Evolutionary conservation across 768 basidiomycete species (phyloP), one percentile per base, ranked within the genome.

Genomic region (Hypholoma fasciculare): DNA sequence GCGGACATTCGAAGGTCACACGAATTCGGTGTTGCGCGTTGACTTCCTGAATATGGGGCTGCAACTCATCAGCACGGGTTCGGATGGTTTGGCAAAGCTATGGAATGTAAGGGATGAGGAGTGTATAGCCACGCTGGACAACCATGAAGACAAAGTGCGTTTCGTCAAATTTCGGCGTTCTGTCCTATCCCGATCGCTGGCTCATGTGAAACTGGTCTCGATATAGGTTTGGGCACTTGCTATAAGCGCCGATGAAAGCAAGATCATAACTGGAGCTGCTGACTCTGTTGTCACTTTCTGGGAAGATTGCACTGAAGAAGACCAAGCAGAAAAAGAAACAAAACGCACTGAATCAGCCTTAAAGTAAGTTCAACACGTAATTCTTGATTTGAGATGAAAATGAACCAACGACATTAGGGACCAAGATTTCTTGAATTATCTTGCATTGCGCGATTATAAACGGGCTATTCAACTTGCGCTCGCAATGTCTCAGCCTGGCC

Each of bases 1-100:
- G 60, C 86, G 94, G 81, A 98, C 97, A 19, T 95, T 98, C 65
- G 97, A 99, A 74, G 97, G 97, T 0, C 97, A 99, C 72, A 94
- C 94, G 7, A 98, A 98, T 72, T 97, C 97, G 12, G 94, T 99
- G 34, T 74, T 99, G 53, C 78, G 96, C 52, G 92, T 98, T 30
- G 94, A 95, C 67, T 98, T 97, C 71, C 68, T 98, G 44, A 90
- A 90, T 64, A 69, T 76, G 44, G 96, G 90, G 16, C 80, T 84
- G 80, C 95, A 97, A 74, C 76, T 99, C 40, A 89, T 94, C 48
- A 96, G 92, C 59, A 79, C 92, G 14, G 94, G 91, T 9, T 94
- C 95, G 14, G 97, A 99, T 70, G 97, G 97, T 36, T 75, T 99
- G 43, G 91, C 98, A 60, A 99, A 98, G 75, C 62, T 99, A 26